Conservation (phyloP, 306 rosid genomes). For the Coriaria nepalensis region DNA sequence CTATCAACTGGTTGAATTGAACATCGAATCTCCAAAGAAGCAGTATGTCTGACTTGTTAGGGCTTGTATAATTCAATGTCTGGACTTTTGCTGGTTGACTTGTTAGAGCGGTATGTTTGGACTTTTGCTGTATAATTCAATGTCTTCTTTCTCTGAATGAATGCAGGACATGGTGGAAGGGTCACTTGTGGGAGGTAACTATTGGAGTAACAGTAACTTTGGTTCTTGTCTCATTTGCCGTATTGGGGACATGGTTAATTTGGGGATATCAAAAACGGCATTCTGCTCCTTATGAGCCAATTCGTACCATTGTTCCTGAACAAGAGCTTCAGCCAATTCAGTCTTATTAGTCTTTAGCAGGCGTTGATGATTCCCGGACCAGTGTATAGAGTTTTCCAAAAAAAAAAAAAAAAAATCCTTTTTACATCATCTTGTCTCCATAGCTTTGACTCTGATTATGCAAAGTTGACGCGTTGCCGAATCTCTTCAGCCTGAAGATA, state of each 20-base stretch:
- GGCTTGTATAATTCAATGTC: too few relatives aligned
- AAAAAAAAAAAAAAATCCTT: too few relatives aligned
- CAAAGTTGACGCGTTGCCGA: too few relatives aligned
- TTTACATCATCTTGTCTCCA: too few relatives aligned
- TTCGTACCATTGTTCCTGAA: conserved; percentile 18
- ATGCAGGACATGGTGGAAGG: conserved; percentile 29
- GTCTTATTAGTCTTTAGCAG: not conserved
- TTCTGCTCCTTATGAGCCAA: conserved; percentile 19
- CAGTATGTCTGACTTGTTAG: conserved; percentile 11
- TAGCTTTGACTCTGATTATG: too few relatives aligned
- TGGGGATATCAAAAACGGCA: conserved; percentile 21
- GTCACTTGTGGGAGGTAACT: conserved; percentile 15
- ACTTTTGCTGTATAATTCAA: not conserved
- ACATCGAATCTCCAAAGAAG: conserved; percentile 21
- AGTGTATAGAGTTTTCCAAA: too few relatives aligned
- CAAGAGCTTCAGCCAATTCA: conserved; percentile 44
- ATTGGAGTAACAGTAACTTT: conserved; percentile 21
- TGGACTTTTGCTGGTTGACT: too few relatives aligned
- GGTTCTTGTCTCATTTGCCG: conserved; percentile 17
- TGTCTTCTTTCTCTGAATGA: not conserved
- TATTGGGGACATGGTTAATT: conserved; percentile 20
- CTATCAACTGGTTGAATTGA: conserved; percentile 27
- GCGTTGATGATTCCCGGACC: not conserved
- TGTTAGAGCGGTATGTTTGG: too few relatives aligned
- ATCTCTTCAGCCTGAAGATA: too few relatives aligned